Percentiles rank a stretch among this genome's conserved stretches.
phyloP scores from a whole-genome alignment of 2,329 filamentous ascomycete genomes.

The Alternaria triticimaculans region DNA sequence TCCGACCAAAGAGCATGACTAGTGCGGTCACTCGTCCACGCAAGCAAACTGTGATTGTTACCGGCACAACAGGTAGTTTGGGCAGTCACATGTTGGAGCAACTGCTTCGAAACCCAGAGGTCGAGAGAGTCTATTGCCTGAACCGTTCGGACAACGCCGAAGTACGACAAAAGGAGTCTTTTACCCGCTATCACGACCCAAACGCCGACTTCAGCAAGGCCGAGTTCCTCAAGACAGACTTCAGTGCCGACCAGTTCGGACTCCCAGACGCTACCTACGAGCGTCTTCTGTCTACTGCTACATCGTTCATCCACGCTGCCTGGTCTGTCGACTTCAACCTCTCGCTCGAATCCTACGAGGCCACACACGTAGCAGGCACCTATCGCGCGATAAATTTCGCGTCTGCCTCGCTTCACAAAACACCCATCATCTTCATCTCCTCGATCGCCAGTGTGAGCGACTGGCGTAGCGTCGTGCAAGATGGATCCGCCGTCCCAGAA shows the following conservation, averaged over 20 bases:
- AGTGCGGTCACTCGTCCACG: not conserved
- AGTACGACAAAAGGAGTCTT: slow-evolving; percentile 10
- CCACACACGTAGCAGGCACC: slow-evolving; percentile 17
- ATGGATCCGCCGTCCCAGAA: slow-evolving; percentile 12
- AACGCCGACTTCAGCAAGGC: slow-evolving; percentile 11
- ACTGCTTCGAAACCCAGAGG: slow-evolving; percentile 17
- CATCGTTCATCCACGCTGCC: slow-evolving; percentile 58
- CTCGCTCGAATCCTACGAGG: slow-evolving; percentile 23
- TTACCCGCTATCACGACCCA: slow-evolving; percentile 2
- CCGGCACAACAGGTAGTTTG: slow-evolving; percentile 34
- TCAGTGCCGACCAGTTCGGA: slow-evolving; percentile 44
- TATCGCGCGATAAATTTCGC: slow-evolving; percentile 16
- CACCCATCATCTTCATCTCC: slow-evolving; percentile 48
- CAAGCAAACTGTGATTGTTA: slow-evolving; percentile 22
- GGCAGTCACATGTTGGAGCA: slow-evolving; percentile 29
- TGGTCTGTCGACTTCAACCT: slow-evolving; percentile 63
- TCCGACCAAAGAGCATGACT: not conserved
- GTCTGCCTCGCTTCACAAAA: not conserved
- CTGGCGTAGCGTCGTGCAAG: slow-evolving; percentile 6
- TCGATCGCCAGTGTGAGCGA: slow-evolving; percentile 44
- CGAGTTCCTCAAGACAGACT: slow-evolving; percentile 1
- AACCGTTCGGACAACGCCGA: slow-evolving; percentile 26
- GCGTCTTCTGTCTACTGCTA: slow-evolving; percentile 32
- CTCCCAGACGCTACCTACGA: slow-evolving; percentile 35
- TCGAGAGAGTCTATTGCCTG: slow-evolving; percentile 29